phyloP scores from a whole-genome alignment of 805 yeast species.

The Tetrapisispora taiwanensis region DNA sequence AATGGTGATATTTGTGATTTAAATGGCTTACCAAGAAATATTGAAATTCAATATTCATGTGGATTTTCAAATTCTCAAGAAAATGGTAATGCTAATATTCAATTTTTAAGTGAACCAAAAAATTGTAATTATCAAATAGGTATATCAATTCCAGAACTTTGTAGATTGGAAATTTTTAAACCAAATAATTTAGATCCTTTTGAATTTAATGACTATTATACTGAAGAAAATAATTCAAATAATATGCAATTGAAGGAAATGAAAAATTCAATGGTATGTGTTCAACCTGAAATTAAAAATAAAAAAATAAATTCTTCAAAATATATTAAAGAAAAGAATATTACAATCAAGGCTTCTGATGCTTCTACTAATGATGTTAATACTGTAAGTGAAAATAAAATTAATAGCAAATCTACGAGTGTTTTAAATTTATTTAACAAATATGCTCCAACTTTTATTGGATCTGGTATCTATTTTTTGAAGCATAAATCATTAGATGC shows the following conservation, averaged over 20 bases:
- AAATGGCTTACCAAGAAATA: constrained; percentile 41
- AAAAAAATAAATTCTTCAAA: background rate
- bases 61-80: constrained; percentile 11
- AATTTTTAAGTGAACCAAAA: constrained; percentile 32
- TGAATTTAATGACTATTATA: background rate
- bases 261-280: constrained; percentile 3
- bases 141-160: constrained; percentile 40
- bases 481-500: background rate
- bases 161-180: constrained; percentile 26
- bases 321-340: background rate
- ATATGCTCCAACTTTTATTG: constrained; percentile 13
- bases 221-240: constrained; percentile 5
- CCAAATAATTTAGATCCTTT: constrained; percentile 1
- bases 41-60: constrained; percentile 51
- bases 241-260: background rate
- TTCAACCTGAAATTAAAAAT: background rate
- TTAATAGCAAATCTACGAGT: background rate
- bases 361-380: no score
- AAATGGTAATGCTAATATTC: constrained; percentile 11
- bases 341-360: background rate
- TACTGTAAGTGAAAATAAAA: background rate
- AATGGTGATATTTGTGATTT: constrained; percentile 53
- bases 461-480: constrained; percentile 14
- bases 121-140: constrained; percentile 47
- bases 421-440: constrained; percentile 4